A percentile compares a stretch with the other conserved stretches of the same genome.
phyloP scores from a whole-genome alignment of 1,139 yeast species.

The Saccharomyces hybrid region DNA sequence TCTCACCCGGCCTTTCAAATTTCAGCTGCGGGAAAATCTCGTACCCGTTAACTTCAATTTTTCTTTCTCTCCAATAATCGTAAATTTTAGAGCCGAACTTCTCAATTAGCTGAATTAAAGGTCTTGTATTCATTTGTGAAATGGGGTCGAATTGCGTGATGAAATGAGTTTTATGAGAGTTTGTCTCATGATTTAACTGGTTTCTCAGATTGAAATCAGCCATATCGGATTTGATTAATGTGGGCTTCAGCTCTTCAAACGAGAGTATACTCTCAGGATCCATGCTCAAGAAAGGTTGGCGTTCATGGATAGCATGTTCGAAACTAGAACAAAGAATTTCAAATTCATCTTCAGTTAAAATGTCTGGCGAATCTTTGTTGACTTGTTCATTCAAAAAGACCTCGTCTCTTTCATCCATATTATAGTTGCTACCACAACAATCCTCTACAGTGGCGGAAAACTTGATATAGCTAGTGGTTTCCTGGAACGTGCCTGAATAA shows the following conservation, averaged over 20 bases:
- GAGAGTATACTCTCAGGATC: slow-evolving; percentile 73
- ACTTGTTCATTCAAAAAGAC: slow-evolving; percentile 43
- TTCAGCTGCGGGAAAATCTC: slow-evolving; percentile 66
- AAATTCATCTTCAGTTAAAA: slow-evolving; percentile 70
- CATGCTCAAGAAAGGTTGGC: slow-evolving; percentile 82
- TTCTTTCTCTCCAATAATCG: slow-evolving; percentile 74
- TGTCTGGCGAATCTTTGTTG: slow-evolving; percentile 35
- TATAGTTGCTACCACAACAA: slow-evolving; percentile 76
- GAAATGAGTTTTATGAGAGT: slow-evolving; percentile 13
- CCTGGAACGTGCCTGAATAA: slow-evolving; percentile 58
- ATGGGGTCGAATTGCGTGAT: slow-evolving; percentile 40
- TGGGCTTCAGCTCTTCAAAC: slow-evolving; percentile 57
- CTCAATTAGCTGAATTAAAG: slow-evolving; percentile 48
- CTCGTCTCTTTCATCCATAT: slow-evolving; percentile 87
- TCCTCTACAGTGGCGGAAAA: slow-evolving; percentile 95
- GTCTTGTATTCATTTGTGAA: slow-evolving; percentile 34
- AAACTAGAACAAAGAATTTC: slow-evolving; percentile 70
- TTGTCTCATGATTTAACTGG: slow-evolving; percentile 19
- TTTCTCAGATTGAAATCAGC: slow-evolving; percentile 22
- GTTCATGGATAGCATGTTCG: slow-evolving; percentile 65
- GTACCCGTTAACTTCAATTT: slow-evolving; percentile 63
- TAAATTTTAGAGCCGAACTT: slow-evolving; percentile 63
- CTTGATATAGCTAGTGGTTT: slow-evolving; percentile 76
- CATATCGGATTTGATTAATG: slow-evolving; percentile 31
- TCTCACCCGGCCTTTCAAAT: slow-evolving; percentile 82